These are phyloP conservation scores for Chrysopogon serrulatus DNA, from an alignment of 176 grass and related monocot genomes.

Conservation along the genomic window DNA sequence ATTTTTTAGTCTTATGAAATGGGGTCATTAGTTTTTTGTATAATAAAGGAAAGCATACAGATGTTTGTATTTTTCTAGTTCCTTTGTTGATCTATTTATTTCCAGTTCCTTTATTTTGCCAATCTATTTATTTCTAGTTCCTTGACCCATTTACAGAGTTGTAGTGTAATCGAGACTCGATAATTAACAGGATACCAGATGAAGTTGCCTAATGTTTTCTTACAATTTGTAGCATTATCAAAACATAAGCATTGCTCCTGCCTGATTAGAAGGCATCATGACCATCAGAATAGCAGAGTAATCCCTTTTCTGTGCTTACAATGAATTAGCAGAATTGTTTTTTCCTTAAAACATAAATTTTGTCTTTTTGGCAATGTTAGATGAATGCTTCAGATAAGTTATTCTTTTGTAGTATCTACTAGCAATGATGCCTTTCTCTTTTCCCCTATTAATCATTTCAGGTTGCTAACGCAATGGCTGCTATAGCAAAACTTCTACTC, in stretches of 20 bases:
- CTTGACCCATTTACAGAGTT: background rate
- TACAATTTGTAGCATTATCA: no score
- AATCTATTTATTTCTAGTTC: background rate
- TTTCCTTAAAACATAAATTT: background rate
- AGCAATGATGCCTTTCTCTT: background rate
- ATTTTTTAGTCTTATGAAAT: background rate
- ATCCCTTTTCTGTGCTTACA: background rate
- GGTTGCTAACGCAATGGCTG: constrained; percentile 88
- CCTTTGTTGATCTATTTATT: no score
- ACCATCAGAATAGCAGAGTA: no score
- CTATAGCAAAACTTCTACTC: constrained; percentile 84
- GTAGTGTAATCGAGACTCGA: background rate
- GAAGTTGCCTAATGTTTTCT: background rate
- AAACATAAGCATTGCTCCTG: background rate
- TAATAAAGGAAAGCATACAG: no score
- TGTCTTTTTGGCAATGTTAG: no score
- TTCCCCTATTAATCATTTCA: constrained; percentile 8
- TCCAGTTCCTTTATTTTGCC: no score
- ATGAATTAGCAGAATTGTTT: background rate
- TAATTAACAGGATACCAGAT: background rate
- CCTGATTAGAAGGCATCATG: no score
- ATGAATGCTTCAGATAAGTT: background rate
- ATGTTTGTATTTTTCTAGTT: background rate
- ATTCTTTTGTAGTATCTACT: background rate
- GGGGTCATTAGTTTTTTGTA: background rate